Base-by-base conservation (phyloP, 75 land plant genomes). In the Picea glauca region DNA sequence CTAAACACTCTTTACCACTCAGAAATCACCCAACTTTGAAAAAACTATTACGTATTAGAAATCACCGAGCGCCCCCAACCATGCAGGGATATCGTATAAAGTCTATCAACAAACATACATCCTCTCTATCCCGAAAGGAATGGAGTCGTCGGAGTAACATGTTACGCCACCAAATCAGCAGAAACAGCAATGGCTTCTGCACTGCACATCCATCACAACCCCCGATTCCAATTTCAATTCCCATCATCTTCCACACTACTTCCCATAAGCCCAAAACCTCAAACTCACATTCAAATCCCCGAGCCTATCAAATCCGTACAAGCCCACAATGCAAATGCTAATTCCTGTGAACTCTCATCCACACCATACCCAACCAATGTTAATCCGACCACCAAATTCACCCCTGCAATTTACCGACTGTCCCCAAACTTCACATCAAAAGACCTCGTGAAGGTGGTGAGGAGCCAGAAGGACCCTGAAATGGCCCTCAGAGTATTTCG, bases 381-480 rank as follows among this genome's bases (percentile, higher is more conserved):
- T 46, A 70, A 70, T 40, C 50, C 73, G 40, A 70, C 0, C 12
- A 18, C 56, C 2, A 18, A 70, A 38, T n/a, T 46, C 2, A 43
- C 76, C 60, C 3, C 21, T 58, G 60, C 81, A 59, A 26, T 67
- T 20, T 66, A 75, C 13, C 78, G 72, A 57, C 74, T 89, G 26
- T 82, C 86, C n/a, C 77, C 77, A 0, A 73, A 85, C 35, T 85
- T 85, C 80, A 85, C 89, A 11, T 20, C 84, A 4, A 75, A 83
- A 9, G 85, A 88, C 74, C 92, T 91, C 61, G 40, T 88, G 57
- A 83, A 63, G 35, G 15, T 85, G 31, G 75, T 91, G 11, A 86
- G 85, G 30, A 78, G 65, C 12, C 80, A 88, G 70, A 74, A 38
- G 21, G 83, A 86, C 67, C 80, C 79, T 1, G 76, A 78, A 1